Base-by-base conservation (phyloP, 805 yeast genomes). In the Metschnikowia baotianmanensis region DNA sequence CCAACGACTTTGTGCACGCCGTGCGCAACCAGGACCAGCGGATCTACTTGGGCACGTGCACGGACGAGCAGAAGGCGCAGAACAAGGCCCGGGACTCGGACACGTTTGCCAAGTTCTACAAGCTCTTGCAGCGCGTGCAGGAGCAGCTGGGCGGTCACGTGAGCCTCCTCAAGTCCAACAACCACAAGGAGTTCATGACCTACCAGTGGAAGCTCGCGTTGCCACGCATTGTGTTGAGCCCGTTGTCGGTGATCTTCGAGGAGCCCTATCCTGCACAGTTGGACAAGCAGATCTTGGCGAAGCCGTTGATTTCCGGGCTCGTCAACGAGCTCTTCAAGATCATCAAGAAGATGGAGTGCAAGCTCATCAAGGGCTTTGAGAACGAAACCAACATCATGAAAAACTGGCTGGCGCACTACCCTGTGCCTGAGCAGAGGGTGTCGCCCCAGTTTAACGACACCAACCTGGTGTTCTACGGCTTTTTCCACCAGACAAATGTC, bases 131-230 rank as follows among this genome's bases (percentile, higher is more conserved):
- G 45, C 41, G 61, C 34, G 55, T 58, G 19, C 69, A 59, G 42
- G 64, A 63, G 38, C 66, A 61, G 39, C 58, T 65, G 33, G 32
- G 50, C 19, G 65, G 69, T 27, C 60, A 63, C 42, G 63, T 72
- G 33, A 72, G 72, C 34, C 72, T 76, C 35, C 67, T 78, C 48
- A 76, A 76, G 53, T 66, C 78, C 40, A 62, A 69, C 42, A 67
- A 73, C 49, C 68, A 79, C 33, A 63, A 72, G 40, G 87, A 80
- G 47, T 83, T 78, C 53, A 66, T 78, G 61, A 76, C 82, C 10
- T 82, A 82, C 53, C 93, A 88, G 61, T 89, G 96, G 96, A 81
- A 83, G 57, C 72, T 86, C 42, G 90, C 95, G 1, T 72, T 88
- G 40, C 87, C 95, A 7, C 74, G 78, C 41, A 77, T 88, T 30